phyloP scores from a whole-genome alignment of 2,329 filamentous ascomycete species.

The Aspergillus tanneri region DNA sequence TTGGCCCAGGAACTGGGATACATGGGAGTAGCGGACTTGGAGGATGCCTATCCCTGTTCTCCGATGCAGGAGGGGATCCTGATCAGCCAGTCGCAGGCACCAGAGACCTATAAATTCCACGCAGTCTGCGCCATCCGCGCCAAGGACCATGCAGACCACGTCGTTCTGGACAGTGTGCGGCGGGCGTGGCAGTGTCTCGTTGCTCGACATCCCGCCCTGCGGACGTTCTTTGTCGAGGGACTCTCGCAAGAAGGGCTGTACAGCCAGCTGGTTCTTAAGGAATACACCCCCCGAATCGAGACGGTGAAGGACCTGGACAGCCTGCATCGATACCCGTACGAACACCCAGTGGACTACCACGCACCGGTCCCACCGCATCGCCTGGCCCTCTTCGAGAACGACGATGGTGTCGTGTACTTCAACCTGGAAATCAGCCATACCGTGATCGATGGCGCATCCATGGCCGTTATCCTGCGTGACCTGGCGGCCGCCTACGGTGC shows the following conservation, averaged over 20 bases:
- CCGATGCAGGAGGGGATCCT: slow-evolving; percentile 16
- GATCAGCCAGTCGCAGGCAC: slow-evolving; percentile 12
- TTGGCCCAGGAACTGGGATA: slow-evolving; percentile 3
- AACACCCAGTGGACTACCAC: not conserved
- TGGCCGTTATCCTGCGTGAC: slow-evolving; percentile 10
- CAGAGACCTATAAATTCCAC: slow-evolving; percentile 9
- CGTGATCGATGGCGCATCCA: slow-evolving; percentile 17
- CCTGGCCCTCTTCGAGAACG: not conserved
- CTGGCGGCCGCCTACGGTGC: slow-evolving; percentile 11
- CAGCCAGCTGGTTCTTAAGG: slow-evolving; percentile 11
- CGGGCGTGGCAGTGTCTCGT: slow-evolving; percentile 13
- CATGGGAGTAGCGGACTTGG: slow-evolving; percentile 2
- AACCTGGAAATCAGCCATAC: slow-evolving; percentile 19
- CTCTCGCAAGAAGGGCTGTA: slow-evolving; percentile 1
- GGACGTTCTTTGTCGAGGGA: slow-evolving; percentile 14
- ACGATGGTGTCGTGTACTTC: slow-evolving; percentile 6
- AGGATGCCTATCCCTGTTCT: slow-evolving; percentile 16
- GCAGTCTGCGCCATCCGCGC: slow-evolving; percentile 3
- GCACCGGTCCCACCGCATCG: not conserved
- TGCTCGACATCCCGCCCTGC: slow-evolving; percentile 14
- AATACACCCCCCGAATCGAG: not conserved
- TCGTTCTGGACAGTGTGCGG: slow-evolving; percentile 8
- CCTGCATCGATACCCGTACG: not conserved
- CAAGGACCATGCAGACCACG: not conserved
- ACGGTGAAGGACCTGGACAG: not conserved